phyloP scores from a whole-genome alignment of 2,329 filamentous ascomycete species.

The Botrytis fabae region DNA sequence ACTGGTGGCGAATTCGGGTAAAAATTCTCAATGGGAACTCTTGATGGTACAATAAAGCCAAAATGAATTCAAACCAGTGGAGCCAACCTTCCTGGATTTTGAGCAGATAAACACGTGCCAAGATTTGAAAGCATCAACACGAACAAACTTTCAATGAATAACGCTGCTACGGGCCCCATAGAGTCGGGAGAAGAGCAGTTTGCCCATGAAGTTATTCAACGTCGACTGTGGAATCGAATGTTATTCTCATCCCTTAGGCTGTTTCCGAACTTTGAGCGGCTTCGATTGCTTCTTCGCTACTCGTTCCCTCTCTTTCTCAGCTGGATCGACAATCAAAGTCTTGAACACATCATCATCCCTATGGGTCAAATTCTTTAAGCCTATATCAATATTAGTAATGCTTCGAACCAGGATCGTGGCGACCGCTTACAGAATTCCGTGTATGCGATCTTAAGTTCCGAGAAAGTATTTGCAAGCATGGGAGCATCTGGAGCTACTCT shows the following conservation, averaged over 20 bases:
- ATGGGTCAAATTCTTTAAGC: slow-evolving; percentile 22
- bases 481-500: slow-evolving; percentile 6
- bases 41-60: background rate
- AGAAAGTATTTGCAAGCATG: slow-evolving; percentile 20
- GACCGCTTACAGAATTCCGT: slow-evolving; percentile 1
- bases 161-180: background rate
- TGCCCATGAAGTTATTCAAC: background rate
- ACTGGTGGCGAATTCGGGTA: background rate
- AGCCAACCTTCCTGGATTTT: too few relatives aligned
- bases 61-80: background rate
- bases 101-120: too few relatives aligned
- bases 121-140: too few relatives aligned
- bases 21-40: background rate
- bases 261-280: background rate
- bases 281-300: slow-evolving; percentile 17
- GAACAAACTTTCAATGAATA: background rate
- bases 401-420: too few relatives aligned
- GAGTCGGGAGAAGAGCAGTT: background rate
- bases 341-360: slow-evolving; percentile 30
- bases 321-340: slow-evolving; percentile 23
- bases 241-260: background rate
- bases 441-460: slow-evolving; percentile 20
- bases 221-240: background rate
- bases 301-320: slow-evolving; percentile 11
- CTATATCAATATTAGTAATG: background rate